Base-by-base conservation (phyloP, 2,329 filamentous ascomycete species). In the Boeremia lycopersici region DNA sequence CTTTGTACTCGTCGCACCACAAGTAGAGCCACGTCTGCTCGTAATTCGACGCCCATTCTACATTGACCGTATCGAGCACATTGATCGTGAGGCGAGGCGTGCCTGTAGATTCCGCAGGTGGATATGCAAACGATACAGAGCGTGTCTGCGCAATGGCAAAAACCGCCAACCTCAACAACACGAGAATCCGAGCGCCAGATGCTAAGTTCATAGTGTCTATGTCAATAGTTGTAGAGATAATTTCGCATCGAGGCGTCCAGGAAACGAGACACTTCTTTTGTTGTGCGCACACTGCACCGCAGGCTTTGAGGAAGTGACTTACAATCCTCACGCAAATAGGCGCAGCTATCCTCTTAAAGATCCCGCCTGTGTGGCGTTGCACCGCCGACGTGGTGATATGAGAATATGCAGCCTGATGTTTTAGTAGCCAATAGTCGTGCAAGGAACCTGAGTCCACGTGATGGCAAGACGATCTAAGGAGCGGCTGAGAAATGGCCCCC, bases 61-160 rank as follows among this genome's bases (percentile, higher is more conserved):
- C 6, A 1, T 31, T 30, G 12, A 57, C 34, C 2, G 33, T 40
- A 13, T 57, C 54, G 28, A 53, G 19, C 6, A 48, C 43, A 46
- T 53, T 45, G 13, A 53, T 47, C 6, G 40, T 38, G 2, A 52
- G 29, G 13, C 31, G 15, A 17, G 38, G 25, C 36, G 15, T 36
- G 9, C n/a, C 45, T 13, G 48, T 52, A 4, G 33, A 19, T 28
- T 42, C 28, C 29, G 35, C 35, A 4, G 23, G 28, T 19, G 42
- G 43, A 36, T 51, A 56, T 29, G 30, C 47, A 25, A 56, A 56
- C 6, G 53, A 56, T 13, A 25, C 53, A 6, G 53, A 46, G 5
- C 29, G 35, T 8, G 35, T 33, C 28, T 31, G 28, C 35, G 35
- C 35, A 15, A 31, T 13, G 4, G 10, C 17, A 12, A 17, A 33